phyloP scores from a whole-genome alignment of 257 asterid genomes.

The Agastache rugosa region DNA sequence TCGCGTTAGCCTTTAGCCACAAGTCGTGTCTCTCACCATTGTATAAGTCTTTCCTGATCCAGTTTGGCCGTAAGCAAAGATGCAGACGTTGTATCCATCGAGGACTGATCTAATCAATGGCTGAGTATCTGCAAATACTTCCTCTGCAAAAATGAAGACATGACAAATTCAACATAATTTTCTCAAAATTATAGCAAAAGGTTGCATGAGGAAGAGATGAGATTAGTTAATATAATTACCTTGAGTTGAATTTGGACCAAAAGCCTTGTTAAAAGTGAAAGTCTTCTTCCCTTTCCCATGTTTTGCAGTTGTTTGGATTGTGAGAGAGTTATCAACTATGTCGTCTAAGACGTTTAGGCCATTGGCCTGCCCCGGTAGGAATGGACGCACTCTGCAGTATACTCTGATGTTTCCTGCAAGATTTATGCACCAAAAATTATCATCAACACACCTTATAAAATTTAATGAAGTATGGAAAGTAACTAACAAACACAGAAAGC shows the following conservation, averaged over 20 bases:
- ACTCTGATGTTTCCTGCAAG: constrained; percentile 56
- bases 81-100: constrained; percentile 61
- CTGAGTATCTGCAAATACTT: constrained; percentile 54
- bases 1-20: neutral
- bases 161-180: neutral
- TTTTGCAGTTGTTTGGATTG: constrained; percentile 46
- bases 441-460: constrained; percentile 13
- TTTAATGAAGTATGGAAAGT: too few relatives aligned
- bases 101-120: constrained; percentile 60
- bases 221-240: constrained; percentile 36
- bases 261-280: constrained; percentile 64
- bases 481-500: neutral
- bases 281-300: constrained; percentile 53
- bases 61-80: constrained; percentile 64
- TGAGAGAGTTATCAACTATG: constrained; percentile 54
- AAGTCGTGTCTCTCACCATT: constrained; percentile 39
- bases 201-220: neutral
- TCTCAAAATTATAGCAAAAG: neutral
- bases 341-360: constrained; percentile 53
- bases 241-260: constrained; percentile 58
- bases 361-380: constrained; percentile 44
- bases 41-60: constrained; percentile 55
- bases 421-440: constrained; percentile 25
- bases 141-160: constrained; percentile 42
- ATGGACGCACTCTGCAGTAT: constrained; percentile 54